Conservation (phyloP, 2,329 filamentous ascomycete genomes). For the Neofusicoccum parvum region DNA sequence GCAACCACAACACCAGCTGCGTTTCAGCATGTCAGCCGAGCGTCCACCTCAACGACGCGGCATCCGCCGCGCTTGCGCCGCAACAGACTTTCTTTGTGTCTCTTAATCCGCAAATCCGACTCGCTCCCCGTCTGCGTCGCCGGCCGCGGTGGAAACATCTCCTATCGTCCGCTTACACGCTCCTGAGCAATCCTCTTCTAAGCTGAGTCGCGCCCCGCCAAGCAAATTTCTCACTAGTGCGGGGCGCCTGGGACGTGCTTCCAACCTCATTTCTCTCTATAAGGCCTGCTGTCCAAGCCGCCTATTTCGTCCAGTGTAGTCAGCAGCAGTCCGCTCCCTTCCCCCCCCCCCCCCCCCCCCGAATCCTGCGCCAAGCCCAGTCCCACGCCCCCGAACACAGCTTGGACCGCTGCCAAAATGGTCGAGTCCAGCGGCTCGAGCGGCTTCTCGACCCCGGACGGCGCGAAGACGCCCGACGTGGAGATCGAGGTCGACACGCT, state of each 20-base stretch:
- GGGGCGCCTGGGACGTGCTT: not conserved
- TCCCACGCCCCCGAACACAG: no score
- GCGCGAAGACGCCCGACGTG: not conserved
- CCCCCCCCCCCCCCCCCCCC: no score
- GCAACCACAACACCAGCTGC: not conserved
- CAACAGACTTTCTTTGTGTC: not conserved
- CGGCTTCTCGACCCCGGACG: not conserved
- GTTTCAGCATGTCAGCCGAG: not conserved
- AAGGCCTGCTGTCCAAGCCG: no score
- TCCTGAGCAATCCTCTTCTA: not conserved
- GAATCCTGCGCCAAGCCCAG: no score
- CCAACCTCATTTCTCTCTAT: no score
- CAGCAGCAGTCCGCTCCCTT: no score
- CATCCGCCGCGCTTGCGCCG: not conserved
- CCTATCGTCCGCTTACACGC: not conserved
- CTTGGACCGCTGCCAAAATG: not conserved
- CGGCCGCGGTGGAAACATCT: not conserved
- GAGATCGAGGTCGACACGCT: slow-evolving; percentile 49
- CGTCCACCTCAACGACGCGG: no score
- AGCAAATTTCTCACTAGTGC: not conserved
- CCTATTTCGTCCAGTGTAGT: no score
- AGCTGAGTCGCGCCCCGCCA: not conserved
- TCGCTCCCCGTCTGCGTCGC: not conserved
- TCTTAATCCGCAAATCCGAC: slow-evolving; percentile 1
- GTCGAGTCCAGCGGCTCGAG: not conserved